Conservation (phyloP, 305 asterid genomes). For the Fraxinus paxiana region DNA sequence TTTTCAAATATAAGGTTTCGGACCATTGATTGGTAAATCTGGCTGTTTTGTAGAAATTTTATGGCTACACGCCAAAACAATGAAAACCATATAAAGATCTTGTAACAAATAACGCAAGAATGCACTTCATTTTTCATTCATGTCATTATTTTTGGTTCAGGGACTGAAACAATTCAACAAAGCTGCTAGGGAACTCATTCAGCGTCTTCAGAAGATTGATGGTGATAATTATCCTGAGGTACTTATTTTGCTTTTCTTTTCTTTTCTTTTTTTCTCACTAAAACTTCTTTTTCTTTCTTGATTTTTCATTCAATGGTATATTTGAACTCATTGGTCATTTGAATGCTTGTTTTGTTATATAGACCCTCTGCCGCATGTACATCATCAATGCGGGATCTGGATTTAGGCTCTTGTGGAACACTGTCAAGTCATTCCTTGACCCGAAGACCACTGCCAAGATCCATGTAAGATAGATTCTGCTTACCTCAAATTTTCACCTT, state of each 20-base stretch:
- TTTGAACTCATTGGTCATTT: conserved; percentile 5
- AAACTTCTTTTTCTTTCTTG: neutral
- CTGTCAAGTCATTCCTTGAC: conserved; percentile 91
- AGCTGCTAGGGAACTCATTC: conserved; percentile 82
- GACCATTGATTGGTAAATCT: neutral
- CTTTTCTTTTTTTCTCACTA: neutral
- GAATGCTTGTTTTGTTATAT: conserved; percentile 4
- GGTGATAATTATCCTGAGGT: conserved; percentile 97
- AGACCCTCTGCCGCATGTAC: conserved; percentile 90
- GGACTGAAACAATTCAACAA: conserved; percentile 83
- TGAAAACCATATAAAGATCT: neutral
- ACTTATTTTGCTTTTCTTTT: neutral
- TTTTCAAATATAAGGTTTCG: neutral
- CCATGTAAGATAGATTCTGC: conserved; percentile 45
- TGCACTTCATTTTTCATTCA: neutral
- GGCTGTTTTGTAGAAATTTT: neutral
- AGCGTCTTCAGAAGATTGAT: conserved; percentile 75
- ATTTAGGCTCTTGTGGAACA: conserved; percentile 94
- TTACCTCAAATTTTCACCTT: neutral
- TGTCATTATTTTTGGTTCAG: conserved; percentile 33
- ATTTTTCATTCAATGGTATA: neutral
- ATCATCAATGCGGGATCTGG: conserved; percentile 96
- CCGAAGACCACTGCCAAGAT: conserved; percentile 94
- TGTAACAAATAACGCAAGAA: neutral
- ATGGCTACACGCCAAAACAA: neutral